Base-by-base conservation (phyloP, 495 filamentous ascomycete genomes). In the Podospora appendiculata region DNA sequence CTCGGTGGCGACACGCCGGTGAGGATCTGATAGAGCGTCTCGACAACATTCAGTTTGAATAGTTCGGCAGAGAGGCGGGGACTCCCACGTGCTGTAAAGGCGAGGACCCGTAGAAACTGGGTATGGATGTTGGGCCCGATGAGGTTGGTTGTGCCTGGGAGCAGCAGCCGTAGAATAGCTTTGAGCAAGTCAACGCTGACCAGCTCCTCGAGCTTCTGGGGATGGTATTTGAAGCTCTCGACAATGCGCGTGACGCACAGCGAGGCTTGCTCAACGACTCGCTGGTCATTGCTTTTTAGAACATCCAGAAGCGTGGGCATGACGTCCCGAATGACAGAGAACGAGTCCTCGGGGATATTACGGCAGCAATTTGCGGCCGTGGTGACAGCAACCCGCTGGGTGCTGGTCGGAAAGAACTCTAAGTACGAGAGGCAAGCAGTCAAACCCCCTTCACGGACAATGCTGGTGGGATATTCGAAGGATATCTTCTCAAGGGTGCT, bases 401-500 rank as follows among this genome's bases (percentile, higher is more conserved):
- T 96, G 64, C 92, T 90, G 9, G 94, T 97, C 6, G 94, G 85
- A 64, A 99, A 99, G 69, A 99, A 99, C 60, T 99, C 94, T 36
- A 99, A 78, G 69, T 90, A 96, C 2, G 85, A 89, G 49, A 99
- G 73, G 59, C 94, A 99, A 25, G 93, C 94, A 12, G 87, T 92
- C 55, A 99, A 74, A 10, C 94, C 94, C 33, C 92, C 94, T 71
- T 96, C 94, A 36, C 91, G 88, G 17, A 99, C 93, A 58, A 99
- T 97, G 32, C 89, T 89, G 3, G 88, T 85, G 12, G 94, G 94
- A 66, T 95, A 99, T 63, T 99, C 94, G 41, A 90, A 83, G 2
- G 94, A 99, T 39, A 99, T 96, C 69, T 96, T 97, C 58, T 96
- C 90, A 43, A 99, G 74, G 3, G 94, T 97, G 69, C 90, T 99